Evolutionary conservation across 495 filamentous ascomycete genomes (phyloP), one percentile per base, ranked within the genome.

Genomic region (Xylaria sp.): DNA sequence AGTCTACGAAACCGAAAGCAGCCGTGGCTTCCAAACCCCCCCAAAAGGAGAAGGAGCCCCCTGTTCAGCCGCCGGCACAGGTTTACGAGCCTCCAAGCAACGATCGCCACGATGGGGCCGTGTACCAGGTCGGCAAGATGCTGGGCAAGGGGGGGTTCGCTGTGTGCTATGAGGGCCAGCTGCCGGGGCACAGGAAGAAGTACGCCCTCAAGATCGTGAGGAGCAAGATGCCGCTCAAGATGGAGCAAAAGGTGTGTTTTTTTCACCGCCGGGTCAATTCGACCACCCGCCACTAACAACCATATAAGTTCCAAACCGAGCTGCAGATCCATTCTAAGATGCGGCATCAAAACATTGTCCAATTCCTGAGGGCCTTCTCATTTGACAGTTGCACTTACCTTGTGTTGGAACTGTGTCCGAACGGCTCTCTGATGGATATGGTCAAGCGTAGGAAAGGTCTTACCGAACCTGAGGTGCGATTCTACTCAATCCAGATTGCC

Each of bases 341-440:
- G 91, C 89, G 89, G 44, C 95, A 99, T 74, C 90, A 91, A 14
- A 95, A 97, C 76, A 95, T 99, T 68, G 96, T 98, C 63, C 91
- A 93, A 71, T 98, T 98, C 76, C 89, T 97, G 74, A 91, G 97
- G 71, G 95, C 97, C 14, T 99, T 99, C 79, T 91, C 94, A 29
- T 98, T 93, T 79, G 86, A 91, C 69, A 87, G 87, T 31, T 94
- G 90, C 78, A 98, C 95, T 64, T 99, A 97, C 74, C 92, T 99
- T 26, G 92, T 98, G 61, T 86, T 99, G 4, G 97, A 99, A 74
- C 80, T 99, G 63, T 98, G 97, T 76, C 91, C 91, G 5, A 98
- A 98, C 77, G 97, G 97, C 66, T 98, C 94, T n/a, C 87, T 99
- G 43, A 97, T 97, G 91, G 97, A 98, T 77, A 97, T 98, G 92